A percentile compares a stretch with the other conserved stretches of the same genome.
Evolutionary conservation across 768 basidiomycete species (phyloP).

Genomic region (Chalciporus piperatus): DNA sequence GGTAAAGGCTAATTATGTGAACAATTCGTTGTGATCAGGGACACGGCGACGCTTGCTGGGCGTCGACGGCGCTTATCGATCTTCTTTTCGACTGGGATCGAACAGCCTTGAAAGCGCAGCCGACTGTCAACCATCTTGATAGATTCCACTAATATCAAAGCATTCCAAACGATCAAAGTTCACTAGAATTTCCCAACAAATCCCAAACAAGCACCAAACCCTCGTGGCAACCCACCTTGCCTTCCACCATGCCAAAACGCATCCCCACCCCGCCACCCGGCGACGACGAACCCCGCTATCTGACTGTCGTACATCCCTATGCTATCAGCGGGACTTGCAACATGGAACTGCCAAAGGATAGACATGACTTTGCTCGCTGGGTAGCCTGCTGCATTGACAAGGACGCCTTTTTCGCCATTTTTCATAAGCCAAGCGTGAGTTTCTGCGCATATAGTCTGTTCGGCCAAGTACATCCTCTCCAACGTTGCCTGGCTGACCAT

Average conservation of each 20-base stretch:
- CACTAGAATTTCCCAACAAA: neutral
- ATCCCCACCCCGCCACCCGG: slow-evolving; percentile 39
- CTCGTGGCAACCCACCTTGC: neutral
- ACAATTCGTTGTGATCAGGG: neutral
- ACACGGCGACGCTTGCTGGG: no score
- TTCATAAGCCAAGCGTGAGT: slow-evolving; percentile 45
- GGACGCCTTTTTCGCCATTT: slow-evolving; percentile 37
- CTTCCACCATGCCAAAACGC: slow-evolving; percentile 39
- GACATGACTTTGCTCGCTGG: slow-evolving; percentile 40
- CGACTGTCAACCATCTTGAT: neutral
- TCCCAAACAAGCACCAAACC: neutral
- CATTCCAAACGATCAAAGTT: neutral
- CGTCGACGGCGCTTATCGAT: neutral
- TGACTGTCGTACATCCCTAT: slow-evolving; percentile 45
- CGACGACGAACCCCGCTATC: slow-evolving; percentile 44
- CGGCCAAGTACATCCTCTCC: neutral
- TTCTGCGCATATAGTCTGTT: neutral
- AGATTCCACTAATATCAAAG: neutral
- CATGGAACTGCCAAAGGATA: slow-evolving; percentile 38
- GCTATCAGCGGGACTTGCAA: slow-evolving; percentile 37
- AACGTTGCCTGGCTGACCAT: neutral
- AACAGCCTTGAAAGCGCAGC: neutral
- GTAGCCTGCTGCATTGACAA: slow-evolving; percentile 39
- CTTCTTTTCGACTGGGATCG: no score
- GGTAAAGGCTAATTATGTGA: neutral